phyloP scores from a whole-genome alignment of 345 rosid species.

The Populus simonii region DNA sequence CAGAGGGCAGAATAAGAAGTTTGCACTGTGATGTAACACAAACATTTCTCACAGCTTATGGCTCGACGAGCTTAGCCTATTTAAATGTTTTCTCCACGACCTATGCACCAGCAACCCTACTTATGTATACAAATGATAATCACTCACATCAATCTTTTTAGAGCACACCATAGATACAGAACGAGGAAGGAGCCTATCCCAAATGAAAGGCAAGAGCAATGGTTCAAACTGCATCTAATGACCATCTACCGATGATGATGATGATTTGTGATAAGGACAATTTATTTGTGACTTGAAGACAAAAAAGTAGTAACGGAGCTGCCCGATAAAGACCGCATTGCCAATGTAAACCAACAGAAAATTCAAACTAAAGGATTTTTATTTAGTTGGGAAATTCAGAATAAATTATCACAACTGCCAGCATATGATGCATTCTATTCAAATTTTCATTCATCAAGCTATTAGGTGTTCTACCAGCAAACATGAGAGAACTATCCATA shows the following conservation, averaged over 20 bases:
- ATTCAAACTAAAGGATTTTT: neutral
- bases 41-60: neutral
- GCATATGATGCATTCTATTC: neutral
- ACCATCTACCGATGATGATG: neutral
- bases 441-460: neutral
- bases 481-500: neutral
- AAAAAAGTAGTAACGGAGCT: neutral
- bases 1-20: neutral
- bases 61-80: neutral
- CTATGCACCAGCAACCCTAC: neutral
- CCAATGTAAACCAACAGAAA: neutral
- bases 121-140: neutral
- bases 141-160: neutral
- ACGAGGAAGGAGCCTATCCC: neutral
- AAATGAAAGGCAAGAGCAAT: neutral
- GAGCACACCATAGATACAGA: neutral
- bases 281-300: too few species aligned
- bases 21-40: neutral
- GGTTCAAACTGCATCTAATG: neutral
- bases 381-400: neutral
- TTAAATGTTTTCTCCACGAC: neutral
- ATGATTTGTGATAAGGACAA: too few species aligned
- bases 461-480: neutral
- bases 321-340: neutral
- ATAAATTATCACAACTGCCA: neutral